These are phyloP conservation scores for Fusarium annulatum DNA, from an alignment of 2,329 filamentous ascomycete species.

Conservation along the genomic window DNA sequence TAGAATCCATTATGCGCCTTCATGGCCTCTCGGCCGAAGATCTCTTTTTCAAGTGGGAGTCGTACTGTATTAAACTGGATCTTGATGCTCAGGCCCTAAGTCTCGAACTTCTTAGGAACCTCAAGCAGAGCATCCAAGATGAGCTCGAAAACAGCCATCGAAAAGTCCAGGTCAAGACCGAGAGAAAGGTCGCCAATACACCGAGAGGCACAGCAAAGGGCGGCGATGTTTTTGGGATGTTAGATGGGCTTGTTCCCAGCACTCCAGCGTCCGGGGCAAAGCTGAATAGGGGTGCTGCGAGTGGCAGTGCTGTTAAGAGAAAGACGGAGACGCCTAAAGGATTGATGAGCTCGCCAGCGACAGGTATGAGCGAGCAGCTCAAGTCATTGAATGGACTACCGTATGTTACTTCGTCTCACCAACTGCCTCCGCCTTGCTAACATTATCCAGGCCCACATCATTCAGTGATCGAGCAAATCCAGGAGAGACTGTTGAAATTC, in stretches of 20 bases:
- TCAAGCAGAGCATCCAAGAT: slow-evolving; percentile 91
- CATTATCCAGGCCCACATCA: slow-evolving; percentile 42
- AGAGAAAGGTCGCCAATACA: slow-evolving; percentile 71
- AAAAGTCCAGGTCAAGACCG: slow-evolving; percentile 69
- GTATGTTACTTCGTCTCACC: slow-evolving; percentile 37
- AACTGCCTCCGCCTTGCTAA: background rate
- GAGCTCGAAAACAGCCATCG: slow-evolving; percentile 81
- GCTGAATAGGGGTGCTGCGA: slow-evolving; percentile 53
- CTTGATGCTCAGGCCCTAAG: slow-evolving; percentile 76
- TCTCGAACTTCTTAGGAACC: slow-evolving; percentile 76
- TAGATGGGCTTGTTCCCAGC: slow-evolving; percentile 76
- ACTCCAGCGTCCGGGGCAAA: slow-evolving; percentile 62
- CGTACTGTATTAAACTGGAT: slow-evolving; percentile 95
- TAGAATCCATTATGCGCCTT: slow-evolving; percentile 86
- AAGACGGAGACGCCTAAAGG: slow-evolving; percentile 47
- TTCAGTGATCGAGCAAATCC: slow-evolving; percentile 83
- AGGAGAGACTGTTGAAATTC: slow-evolving; percentile 83
- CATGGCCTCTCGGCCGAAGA: slow-evolving; percentile 86
- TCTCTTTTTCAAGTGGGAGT: slow-evolving; percentile 98
- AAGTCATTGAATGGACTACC: slow-evolving; percentile 45
- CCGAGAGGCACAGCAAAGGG: slow-evolving; percentile 67
- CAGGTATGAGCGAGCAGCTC: slow-evolving; percentile 49
- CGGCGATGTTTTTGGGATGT: slow-evolving; percentile 85
- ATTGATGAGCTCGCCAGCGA: slow-evolving; percentile 49
- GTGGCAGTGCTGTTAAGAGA: slow-evolving; percentile 48